Evolutionary conservation across 2,329 filamentous ascomycete genomes (phyloP), one percentile per base, ranked within the genome.

Genomic region (Botrytis galanthina): DNA sequence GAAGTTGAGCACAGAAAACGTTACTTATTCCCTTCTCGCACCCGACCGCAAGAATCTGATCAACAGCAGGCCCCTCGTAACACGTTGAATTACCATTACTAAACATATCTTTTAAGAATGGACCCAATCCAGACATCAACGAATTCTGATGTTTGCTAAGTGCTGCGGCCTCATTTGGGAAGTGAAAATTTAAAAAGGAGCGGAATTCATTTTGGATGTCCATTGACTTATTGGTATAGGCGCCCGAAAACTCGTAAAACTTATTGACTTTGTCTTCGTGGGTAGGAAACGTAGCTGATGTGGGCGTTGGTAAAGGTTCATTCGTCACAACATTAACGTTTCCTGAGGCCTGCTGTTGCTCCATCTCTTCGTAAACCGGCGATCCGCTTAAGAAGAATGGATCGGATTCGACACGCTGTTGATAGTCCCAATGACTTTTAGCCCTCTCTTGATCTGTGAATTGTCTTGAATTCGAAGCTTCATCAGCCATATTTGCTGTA

Each of bases 11-110:
- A 9, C 85, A 81, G 67, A 88, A 87, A 2, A 85, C 84, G 74
- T 83, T 85, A 44, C 84, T 84, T 1, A 90, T 88, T 3, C 84
- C 86, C 37, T 83, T 83, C 75, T 91, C 87, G 6, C 85, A 84
- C 5, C 89, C 89, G 32, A 91, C 82, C 3, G 89, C 89, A 20
- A 91, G 79, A 5, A 91, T 88, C 67, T 90, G 84, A 76, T 91
- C 88, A 20, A 89, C 81, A 54, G 83, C 84, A 29, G 66, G 72
- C 16, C 76, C 74, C 35, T 78, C 77, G 60, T 76, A 76, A 54
- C n/a, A 29, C 8, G 29, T 26, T 10, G 60, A 42, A n/a, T 22
- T 66, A 8, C 35, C 37, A 63, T 77, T 78, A 37, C 75, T 75
- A 60, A 82, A 81, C 10, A 81, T 76, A 7, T 79, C 78, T 63